Conservation (phyloP, 1,284 basidiomycete species). For the Ustilago hordei region DNA sequence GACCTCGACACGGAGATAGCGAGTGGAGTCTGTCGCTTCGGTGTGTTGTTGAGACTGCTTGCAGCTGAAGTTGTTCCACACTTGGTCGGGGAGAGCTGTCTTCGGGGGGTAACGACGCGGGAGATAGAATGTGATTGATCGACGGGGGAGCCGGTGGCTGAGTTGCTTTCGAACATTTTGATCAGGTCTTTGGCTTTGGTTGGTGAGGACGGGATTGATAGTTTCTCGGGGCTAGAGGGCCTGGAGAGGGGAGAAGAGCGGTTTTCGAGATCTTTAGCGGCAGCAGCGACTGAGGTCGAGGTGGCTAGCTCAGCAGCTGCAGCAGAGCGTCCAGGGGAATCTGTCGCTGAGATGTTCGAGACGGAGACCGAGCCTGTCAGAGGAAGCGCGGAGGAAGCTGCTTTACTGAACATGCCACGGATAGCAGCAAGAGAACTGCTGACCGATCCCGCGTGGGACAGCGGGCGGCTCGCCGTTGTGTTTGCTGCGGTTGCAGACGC, state of each 20-base stretch:
- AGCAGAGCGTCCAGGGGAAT: constrained; percentile 11
- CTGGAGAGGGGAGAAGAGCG: constrained; percentile 22
- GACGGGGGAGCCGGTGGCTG: constrained; percentile 28
- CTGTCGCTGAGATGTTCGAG: neutral
- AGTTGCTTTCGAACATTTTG: constrained; percentile 54
- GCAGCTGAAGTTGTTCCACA: constrained; percentile 4
- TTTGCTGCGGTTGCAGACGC: constrained; percentile 6
- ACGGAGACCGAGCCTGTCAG: constrained; percentile 5
- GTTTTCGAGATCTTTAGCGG: constrained; percentile 25
- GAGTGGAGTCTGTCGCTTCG: constrained; percentile 29
- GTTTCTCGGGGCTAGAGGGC: constrained; percentile 33
- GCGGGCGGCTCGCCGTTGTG: constrained; percentile 19
- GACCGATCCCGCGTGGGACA: constrained; percentile 27
- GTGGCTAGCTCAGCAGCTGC: neutral
- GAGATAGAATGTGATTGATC: constrained; percentile 30
- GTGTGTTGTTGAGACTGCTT: constrained; percentile 29
- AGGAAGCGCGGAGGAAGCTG: constrained; percentile 10
- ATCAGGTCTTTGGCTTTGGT: constrained; percentile 60
- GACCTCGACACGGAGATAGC: constrained; percentile 34
- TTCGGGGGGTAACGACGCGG: constrained; percentile 21
- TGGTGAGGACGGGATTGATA: constrained; percentile 44
- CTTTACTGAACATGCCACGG: constrained; percentile 38
- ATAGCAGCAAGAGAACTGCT: constrained; percentile 39
- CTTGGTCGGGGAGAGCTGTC: constrained; percentile 30
- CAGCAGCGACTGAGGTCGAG: constrained; percentile 23